These are phyloP conservation scores for Picea abies DNA, from an alignment of 83 land plant genomes.

Conservation along the genomic window DNA sequence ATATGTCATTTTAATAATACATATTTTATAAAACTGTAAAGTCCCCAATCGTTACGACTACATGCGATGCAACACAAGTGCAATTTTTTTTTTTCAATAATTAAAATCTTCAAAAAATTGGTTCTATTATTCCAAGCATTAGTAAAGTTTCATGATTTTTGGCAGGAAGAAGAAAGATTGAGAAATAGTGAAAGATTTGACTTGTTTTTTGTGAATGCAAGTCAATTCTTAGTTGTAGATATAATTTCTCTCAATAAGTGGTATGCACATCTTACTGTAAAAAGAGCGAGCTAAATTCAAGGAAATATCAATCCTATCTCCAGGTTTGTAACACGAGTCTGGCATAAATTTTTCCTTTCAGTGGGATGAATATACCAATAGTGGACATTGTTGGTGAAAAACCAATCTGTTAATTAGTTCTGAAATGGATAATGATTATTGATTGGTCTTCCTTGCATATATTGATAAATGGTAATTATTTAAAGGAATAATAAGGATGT, in stretches of 20 bases:
- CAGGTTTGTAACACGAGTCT: constrained; percentile 33
- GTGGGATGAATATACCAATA: not conserved
- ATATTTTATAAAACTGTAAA: too few relatives aligned
- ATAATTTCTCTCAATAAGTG: constrained; percentile 58
- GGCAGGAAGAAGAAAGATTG: constrained; percentile 63
- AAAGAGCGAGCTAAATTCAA: constrained; percentile 41
- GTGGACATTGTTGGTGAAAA: not conserved
- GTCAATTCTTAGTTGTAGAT: constrained; percentile 57
- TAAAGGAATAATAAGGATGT: too few relatives aligned
- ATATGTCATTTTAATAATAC: too few relatives aligned
- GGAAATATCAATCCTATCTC: constrained; percentile 56
- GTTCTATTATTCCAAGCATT: not conserved
- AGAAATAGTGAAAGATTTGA: constrained; percentile 73
- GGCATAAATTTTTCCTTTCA: not conserved
- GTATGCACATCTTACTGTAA: constrained; percentile 32
- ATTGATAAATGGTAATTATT: too few relatives aligned
- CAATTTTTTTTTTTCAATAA: not conserved
- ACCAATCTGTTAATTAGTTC: not conserved
- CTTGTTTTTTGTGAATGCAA: constrained; percentile 54
- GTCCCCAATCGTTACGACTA: too few relatives aligned
- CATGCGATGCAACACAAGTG: too few relatives aligned
- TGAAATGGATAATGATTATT: too few relatives aligned
- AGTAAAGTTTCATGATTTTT: not conserved
- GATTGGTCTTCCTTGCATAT: too few relatives aligned
- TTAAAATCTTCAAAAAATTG: not conserved